phyloP scores from a whole-genome alignment of 2,329 filamentous ascomycete species.

The Alternaria angustiovoidea region DNA sequence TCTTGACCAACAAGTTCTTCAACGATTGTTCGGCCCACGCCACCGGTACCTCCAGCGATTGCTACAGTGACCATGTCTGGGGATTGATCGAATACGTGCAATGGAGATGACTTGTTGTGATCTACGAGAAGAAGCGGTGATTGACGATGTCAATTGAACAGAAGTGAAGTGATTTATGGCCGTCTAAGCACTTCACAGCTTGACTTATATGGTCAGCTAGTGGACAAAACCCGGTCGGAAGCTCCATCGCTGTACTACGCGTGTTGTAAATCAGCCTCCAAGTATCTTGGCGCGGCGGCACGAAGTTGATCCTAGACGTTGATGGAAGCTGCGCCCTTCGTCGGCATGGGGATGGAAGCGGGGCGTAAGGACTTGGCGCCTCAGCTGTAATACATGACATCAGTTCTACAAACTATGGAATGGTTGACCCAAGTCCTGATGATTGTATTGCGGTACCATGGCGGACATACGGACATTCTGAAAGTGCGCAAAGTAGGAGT shows the following conservation, averaged over 20 bases:
- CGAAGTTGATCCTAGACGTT: neutral
- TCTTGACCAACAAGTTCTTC: conserved; percentile 21
- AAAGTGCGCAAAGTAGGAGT: neutral
- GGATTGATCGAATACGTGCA: neutral
- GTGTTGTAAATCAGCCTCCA: neutral
- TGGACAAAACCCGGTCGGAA: neutral
- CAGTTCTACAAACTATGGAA: neutral
- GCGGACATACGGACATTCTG: neutral
- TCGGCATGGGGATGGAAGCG: neutral
- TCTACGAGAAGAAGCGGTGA: neutral
- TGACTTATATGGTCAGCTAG: neutral
- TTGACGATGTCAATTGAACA: neutral
- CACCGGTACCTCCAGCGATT: conserved; percentile 35
- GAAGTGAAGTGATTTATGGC: neutral
- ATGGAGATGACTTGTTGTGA: neutral
- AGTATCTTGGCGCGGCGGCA: neutral
- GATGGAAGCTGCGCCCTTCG: neutral
- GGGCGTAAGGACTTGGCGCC: neutral
- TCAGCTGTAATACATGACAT: neutral
- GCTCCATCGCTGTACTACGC: neutral
- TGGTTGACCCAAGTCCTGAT: neutral
- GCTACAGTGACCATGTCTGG: conserved; percentile 22
- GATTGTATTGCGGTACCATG: neutral
- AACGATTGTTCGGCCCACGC: conserved; percentile 28
- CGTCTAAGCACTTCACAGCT: neutral